Percentiles rank a stretch among this genome's conserved stretches.
Conservation (phyloP, 73 alveolate genomes). For the Diophrys sp. region DNA sequence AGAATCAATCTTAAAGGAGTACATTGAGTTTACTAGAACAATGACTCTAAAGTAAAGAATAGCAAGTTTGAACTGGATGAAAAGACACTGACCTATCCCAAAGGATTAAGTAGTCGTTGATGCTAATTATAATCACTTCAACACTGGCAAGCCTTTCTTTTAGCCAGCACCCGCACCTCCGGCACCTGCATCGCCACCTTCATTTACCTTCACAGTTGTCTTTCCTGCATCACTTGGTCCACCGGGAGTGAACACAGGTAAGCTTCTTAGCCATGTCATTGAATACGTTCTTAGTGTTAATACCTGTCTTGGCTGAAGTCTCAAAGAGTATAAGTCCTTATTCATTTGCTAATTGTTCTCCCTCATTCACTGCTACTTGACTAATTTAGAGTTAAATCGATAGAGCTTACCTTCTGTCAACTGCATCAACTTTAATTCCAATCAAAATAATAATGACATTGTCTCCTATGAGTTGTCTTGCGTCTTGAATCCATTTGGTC, state of each 20-base stretch:
- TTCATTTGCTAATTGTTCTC: constrained; percentile 20
- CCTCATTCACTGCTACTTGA: constrained; percentile 64
- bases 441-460: constrained; percentile 85
- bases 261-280: constrained; percentile 37
- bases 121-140: too few relatives aligned
- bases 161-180: not conserved
- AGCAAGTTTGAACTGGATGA: too few relatives aligned
- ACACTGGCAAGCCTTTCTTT: too few relatives aligned
- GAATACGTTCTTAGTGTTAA: constrained; percentile 34
- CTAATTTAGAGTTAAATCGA: too few relatives aligned
- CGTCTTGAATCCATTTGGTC: constrained; percentile 87
- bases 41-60: too few relatives aligned
- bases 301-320: constrained; percentile 55
- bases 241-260: constrained; percentile 7
- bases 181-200: not conserved
- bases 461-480: constrained; percentile 82
- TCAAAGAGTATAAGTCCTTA: constrained; percentile 18
- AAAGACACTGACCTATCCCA: too few relatives aligned
- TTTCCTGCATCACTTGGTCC: not conserved
- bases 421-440: constrained; percentile 90
- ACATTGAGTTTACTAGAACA: too few relatives aligned
- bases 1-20: not conserved
- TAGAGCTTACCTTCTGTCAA: constrained; percentile 73
- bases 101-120: too few relatives aligned
- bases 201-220: not conserved